These are phyloP conservation scores for Aspergillus tubingensis DNA, from an alignment of 2,329 filamentous ascomycete genomes.

Conservation along the genomic window DNA sequence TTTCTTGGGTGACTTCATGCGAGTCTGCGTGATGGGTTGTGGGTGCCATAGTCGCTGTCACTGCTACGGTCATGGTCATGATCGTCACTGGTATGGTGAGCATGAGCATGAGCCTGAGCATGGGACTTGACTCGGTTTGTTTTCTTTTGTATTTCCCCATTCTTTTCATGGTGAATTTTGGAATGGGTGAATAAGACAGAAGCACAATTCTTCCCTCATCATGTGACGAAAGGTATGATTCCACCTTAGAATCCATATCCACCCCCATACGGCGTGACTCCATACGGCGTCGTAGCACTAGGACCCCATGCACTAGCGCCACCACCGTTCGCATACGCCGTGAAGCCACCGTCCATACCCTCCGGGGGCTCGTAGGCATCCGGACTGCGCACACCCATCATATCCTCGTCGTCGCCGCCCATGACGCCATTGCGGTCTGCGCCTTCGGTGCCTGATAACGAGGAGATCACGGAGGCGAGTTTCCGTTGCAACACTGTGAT, in stretches of 20 bases:
- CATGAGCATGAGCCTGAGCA: too few relatives aligned
- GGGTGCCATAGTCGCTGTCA: too few relatives aligned
- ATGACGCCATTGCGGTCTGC: slow-evolving; percentile 56
- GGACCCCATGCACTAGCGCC: slow-evolving; percentile 67
- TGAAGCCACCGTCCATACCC: slow-evolving; percentile 46
- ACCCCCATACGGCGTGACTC: slow-evolving; percentile 35
- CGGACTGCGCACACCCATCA: slow-evolving; percentile 53
- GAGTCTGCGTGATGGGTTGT: too few relatives aligned
- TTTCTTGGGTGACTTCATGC: not conserved
- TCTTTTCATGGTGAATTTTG: too few relatives aligned
- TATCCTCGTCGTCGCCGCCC: slow-evolving; percentile 46
- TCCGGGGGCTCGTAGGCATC: slow-evolving; percentile 52
- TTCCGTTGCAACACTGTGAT: slow-evolving; percentile 90
- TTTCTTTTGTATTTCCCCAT: too few relatives aligned
- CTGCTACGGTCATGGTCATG: too few relatives aligned
- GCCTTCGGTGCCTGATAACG: slow-evolving; percentile 56
- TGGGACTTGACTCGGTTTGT: too few relatives aligned
- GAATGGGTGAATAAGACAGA: too few relatives aligned
- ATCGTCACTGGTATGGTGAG: too few relatives aligned
- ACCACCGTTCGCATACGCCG: slow-evolving; percentile 51
- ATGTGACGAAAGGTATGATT: too few relatives aligned
- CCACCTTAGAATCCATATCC: slow-evolving; percentile 31
- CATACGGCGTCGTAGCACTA: slow-evolving; percentile 62
- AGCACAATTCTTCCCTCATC: too few relatives aligned
- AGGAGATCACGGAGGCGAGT: slow-evolving; percentile 75